Base-by-base conservation (phyloP, 2,329 filamentous ascomycete genomes). In the Mycosphaerella sp. region DNA sequence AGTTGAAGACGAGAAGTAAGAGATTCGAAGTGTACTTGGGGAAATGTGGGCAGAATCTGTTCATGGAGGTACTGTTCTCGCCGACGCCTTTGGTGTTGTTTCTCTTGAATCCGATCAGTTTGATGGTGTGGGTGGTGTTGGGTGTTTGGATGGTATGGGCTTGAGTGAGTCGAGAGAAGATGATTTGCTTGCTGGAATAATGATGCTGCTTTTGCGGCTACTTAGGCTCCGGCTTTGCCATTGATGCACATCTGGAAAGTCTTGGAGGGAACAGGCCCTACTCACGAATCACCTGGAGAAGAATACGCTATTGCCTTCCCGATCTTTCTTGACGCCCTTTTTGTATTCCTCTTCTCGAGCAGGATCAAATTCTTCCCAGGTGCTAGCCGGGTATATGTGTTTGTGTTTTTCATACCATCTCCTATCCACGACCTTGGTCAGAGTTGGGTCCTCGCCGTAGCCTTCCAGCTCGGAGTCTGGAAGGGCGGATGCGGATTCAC, bases 391-490 rank as follows among this genome's bases (percentile, higher is more conserved):
- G 68, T 91, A 98, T 52, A 98, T 97, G 70, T 98, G 93, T 71
- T 97, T 98, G 68, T 97, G 96, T 64, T 84, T 81, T 74, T 96
- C 89, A 68, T 96, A 98, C 93, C 93, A 98, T 54, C 93, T 77
- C 54, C 93, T 80, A 72, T 98, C 91, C 3, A 98, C 91, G 3
- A 98, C 90, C 67, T 96, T 97, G 2, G 91, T 97, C 56, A 86
- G 71, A 2, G 79, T 79, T 0, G 90, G 83, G 61, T 97, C 90
- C 55, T 93, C 86, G 36, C 76, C 70, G 21, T 77, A 82, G 12
- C 91, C 91, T 71, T 96, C 91, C 10, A 78, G 71, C 25, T 74
- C 68, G 2, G 67, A 58, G 46, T 75, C 71, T 84, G 78, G 47
- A 77, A 75, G 35, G 71, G 66, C 62, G 2, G 52, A 50, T 16